A percentile compares a stretch with the other conserved stretches of the same genome.
These are phyloP conservation scores for Penicillium odoratum DNA, from an alignment of 495 filamentous ascomycete species.

Conservation along the genomic window DNA sequence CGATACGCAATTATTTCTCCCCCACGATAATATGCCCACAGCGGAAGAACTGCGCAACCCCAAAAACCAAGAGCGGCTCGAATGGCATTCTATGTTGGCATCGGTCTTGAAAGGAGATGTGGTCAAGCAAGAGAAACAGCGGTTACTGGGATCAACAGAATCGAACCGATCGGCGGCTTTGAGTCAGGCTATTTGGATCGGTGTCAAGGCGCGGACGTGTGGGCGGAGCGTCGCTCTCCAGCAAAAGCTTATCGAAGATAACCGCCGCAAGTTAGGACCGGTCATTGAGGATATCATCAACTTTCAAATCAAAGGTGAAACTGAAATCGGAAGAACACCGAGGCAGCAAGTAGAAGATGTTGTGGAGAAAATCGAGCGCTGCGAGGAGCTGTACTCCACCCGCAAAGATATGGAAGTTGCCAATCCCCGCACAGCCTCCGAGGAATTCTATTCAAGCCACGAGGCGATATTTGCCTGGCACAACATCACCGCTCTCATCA, in stretches of 20 bases:
- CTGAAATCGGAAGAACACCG: slow-evolving; percentile 84
- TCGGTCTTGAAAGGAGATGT: slow-evolving; percentile 96
- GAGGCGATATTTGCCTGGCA: slow-evolving; percentile 92
- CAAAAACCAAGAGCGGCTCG: slow-evolving; percentile 84
- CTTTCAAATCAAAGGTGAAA: slow-evolving; percentile 92
- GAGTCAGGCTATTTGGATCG: slow-evolving; percentile 87
- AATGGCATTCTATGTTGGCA: slow-evolving; percentile 98
- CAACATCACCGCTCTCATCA: slow-evolving; percentile 97
- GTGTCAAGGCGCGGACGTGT: slow-evolving; percentile 76
- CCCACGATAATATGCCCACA: slow-evolving; percentile 81
- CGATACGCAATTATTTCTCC: slow-evolving; percentile 87
- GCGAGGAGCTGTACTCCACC: slow-evolving; percentile 81
- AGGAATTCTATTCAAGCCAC: slow-evolving; percentile 73
- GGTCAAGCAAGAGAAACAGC: slow-evolving; percentile 95
- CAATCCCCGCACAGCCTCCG: slow-evolving; percentile 71
- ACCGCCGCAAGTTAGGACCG: slow-evolving; percentile 63
- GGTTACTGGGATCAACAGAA: slow-evolving; percentile 81
- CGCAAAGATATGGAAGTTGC: slow-evolving; percentile 66
- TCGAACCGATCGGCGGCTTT: slow-evolving; percentile 68
- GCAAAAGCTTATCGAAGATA: slow-evolving; percentile 78
- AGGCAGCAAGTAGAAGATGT: slow-evolving; percentile 85
- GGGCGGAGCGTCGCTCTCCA: slow-evolving; percentile 83
- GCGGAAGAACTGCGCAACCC: slow-evolving; percentile 86
- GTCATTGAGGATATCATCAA: slow-evolving; percentile 82
- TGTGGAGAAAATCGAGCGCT: slow-evolving; percentile 83